Conservation (phyloP, 148 eudicot species). For the Talinum fruticosum region DNA sequence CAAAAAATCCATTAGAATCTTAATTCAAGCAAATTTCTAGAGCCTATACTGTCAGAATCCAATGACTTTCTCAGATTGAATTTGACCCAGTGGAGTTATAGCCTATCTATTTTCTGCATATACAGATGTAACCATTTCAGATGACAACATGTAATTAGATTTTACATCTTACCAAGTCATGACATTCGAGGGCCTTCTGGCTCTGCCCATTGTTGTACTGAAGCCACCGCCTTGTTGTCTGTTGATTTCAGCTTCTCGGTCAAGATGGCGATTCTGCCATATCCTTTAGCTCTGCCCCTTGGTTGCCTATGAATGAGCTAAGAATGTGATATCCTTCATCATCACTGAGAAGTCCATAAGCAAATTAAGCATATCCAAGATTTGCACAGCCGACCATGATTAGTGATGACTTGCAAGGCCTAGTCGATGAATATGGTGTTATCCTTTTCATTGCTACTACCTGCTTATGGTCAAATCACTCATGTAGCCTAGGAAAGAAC, state of each 20-base stretch:
- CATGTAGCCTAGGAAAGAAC: background rate
- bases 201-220: background rate
- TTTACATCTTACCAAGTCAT: background rate
- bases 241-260: slow-evolving; percentile 21
- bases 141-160: background rate
- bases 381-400: background rate
- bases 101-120: background rate
- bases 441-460: background rate
- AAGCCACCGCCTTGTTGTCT: background rate
- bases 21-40: background rate
- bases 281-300: slow-evolving; percentile 10
- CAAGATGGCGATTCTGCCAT: slow-evolving; percentile 23
- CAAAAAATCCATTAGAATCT: background rate
- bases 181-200: background rate
- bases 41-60: too few relatives aligned
- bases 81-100: background rate
- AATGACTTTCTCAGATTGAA: background rate
- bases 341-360: background rate
- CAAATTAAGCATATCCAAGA: background rate
- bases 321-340: background rate
- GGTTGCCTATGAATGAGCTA: background rate
- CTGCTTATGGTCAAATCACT: background rate
- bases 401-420: background rate
- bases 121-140: too few relatives aligned
- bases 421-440: background rate